Conservation (phyloP, 1,284 basidiomycete species). For the Ganoderma meredithae region DNA sequence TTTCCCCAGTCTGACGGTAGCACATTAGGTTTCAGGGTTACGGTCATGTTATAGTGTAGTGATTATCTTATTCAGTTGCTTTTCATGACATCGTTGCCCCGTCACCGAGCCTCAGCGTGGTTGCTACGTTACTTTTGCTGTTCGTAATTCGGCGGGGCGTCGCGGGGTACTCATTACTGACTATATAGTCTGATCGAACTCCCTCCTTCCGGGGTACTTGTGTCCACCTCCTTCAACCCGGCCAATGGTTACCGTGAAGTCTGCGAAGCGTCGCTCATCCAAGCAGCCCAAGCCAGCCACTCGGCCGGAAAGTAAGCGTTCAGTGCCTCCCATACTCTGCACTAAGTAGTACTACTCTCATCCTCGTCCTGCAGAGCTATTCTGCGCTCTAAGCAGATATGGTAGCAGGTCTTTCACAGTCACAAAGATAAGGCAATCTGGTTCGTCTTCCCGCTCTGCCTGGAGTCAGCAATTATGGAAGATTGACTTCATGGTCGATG, state of each 20-base stretch:
- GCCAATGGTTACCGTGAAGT: background rate
- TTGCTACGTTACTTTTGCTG: background rate
- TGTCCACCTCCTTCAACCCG: background rate
- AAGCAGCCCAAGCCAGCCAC: background rate
- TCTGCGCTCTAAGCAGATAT: background rate
- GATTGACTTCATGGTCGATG: background rate
- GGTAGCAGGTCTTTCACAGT: background rate
- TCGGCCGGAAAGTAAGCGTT: background rate
- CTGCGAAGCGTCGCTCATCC: background rate
- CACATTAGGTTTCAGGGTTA: background rate
- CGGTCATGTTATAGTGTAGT: background rate
- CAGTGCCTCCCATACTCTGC: background rate
- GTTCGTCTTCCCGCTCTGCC: background rate
- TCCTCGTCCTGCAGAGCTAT: background rate
- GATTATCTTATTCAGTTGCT: background rate
- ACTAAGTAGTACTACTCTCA: background rate
- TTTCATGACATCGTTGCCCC: background rate
- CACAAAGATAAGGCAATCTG: background rate
- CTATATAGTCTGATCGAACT: background rate
- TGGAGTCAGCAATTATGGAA: background rate
- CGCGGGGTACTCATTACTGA: background rate
- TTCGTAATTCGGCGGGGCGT: background rate
- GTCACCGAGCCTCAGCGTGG: background rate
- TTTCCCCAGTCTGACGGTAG: background rate
- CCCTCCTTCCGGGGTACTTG: background rate